Evolutionary conservation across 179 eudicot genomes (phyloP), one percentile per base, ranked within the genome.

Genomic region (Heliamphora pulchella): DNA sequence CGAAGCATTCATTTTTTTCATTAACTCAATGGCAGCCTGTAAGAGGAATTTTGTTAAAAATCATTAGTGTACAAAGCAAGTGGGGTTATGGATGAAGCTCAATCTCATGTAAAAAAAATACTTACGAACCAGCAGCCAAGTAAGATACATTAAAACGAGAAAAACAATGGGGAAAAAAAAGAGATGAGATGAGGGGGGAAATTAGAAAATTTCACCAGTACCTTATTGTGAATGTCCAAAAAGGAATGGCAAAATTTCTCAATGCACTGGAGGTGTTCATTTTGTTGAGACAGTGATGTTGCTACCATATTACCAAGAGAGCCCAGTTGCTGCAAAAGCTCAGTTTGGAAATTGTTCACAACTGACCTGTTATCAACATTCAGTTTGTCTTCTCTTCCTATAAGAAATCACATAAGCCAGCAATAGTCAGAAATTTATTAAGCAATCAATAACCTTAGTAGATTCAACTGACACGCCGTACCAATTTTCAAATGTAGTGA

Each of bases 311-410:
- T 86, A 78, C 92, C 87, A 77, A 96, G 93, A 54, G 86, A 82
- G 76, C 86, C 86, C 69, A 96, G 88, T 78, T 88, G 87, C 83
- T 89, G 84, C 63, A 81, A 84, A 61, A 96, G 92, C 81, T 94
- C 94, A 69, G 87, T 83, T 81, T 94, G 94, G 75, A 84, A 96
- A 69, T 80, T 88, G 81, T 78, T 82, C 78, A 92, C 92, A 73
- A 91, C 90, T 48, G 94, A 92, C 83, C 97, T 90, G 85, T 96
- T 96, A 69, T 88, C 92, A 64, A 88, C 89, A 84, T 77, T 91
- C 77, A 96, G 71, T 82, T 91, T 92, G 90, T 92, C 98, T 85
- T 94, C 99, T 80, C 95, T 90, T 67, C 89, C 99, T 96, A 87
- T 66, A 83, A 20, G 81, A 61, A 80, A 81, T 53, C 75, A 82